Conservation (phyloP, 208 protist genomes). For the Acanthamoeba royreba region DNA sequence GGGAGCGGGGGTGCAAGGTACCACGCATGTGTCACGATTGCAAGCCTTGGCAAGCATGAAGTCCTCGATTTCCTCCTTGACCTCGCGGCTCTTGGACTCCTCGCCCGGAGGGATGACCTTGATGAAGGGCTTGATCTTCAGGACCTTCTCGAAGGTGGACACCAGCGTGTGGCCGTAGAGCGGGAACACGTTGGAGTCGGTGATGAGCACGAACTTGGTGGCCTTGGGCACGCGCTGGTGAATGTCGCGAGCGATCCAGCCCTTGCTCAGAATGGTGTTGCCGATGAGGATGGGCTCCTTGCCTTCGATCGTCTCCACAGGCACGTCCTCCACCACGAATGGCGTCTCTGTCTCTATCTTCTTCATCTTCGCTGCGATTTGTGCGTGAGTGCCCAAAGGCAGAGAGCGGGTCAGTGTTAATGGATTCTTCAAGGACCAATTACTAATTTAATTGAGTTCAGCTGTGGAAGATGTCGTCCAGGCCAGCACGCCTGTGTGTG, state of each 20-base stretch:
- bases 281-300: constrained; percentile 31
- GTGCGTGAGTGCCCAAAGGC: too few relatives aligned
- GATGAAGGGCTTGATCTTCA: constrained; percentile 47
- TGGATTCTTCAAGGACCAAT: too few relatives aligned
- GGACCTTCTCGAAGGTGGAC: constrained; percentile 37
- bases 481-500: too few relatives aligned
- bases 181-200: constrained; percentile 50
- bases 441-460: too few relatives aligned
- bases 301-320: background rate
- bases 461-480: too few relatives aligned
- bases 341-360: background rate
- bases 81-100: constrained; percentile 60
- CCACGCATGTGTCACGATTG: constrained; percentile 67
- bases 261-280: background rate
- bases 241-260: background rate
- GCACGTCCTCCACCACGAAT: background rate
- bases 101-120: constrained; percentile 63
- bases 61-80: constrained; percentile 77
- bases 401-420: too few relatives aligned
- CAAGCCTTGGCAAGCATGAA: constrained; percentile 63
- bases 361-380: too few relatives aligned
- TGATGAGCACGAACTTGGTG: constrained; percentile 59
- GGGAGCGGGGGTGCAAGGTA: constrained; percentile 32
- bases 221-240: constrained; percentile 51
- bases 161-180: constrained; percentile 43